Base-by-base conservation (phyloP, 306 rosid species). In the Rubus idaeus region DNA sequence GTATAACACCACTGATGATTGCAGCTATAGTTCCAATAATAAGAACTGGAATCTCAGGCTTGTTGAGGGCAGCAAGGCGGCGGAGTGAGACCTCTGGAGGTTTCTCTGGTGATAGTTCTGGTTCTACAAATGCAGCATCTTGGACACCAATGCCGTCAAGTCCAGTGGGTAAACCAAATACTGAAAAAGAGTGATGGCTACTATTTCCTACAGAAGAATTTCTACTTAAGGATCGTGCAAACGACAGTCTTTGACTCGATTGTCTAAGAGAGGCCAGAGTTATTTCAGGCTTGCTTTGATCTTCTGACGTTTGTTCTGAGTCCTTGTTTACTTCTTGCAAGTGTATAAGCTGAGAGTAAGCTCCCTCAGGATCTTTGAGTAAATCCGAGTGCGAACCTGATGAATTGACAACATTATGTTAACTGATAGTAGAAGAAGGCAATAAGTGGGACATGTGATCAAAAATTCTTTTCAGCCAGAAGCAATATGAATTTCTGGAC, bases 51-150 rank as follows among this genome's bases (percentile, higher is more conserved):
- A 93, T 89, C 91, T 93, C 98, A 30, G 97, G 98, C 85, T 91
- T 93, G 90, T 93, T 93, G 35, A 91, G 92, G 82, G 87, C 73
- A 66, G 90, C 96, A 51, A 93, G 90, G 86, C 97, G 98, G 64
- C 83, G 51, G 13, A 93, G 81, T 4, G 95, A 82, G 75, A 91
- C 88, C 20, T 80, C 60, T 46, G 82, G 89, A 71, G 45, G 58
- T 75, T 81, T 4, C 78, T 89, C 75, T 57, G 71, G 66, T 51
- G 75, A 68, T 68, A 10, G 23, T 14, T 79, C 79, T 56, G 78
- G 42, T 10, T 77, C 84, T 50, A 70, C 80, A 37, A 21, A 47
- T 16, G 87, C 78, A 39, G 73, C 80, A 76, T 90, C 93, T 68
- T 83, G 20, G n/a, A 80, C 55, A 64, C 23, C 47, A 39, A 16